A percentile compares a stretch with the other conserved stretches of the same genome.
Evolutionary conservation across 2,329 filamentous ascomycete species (phyloP).

Genomic region (Fusarium sp.): DNA sequence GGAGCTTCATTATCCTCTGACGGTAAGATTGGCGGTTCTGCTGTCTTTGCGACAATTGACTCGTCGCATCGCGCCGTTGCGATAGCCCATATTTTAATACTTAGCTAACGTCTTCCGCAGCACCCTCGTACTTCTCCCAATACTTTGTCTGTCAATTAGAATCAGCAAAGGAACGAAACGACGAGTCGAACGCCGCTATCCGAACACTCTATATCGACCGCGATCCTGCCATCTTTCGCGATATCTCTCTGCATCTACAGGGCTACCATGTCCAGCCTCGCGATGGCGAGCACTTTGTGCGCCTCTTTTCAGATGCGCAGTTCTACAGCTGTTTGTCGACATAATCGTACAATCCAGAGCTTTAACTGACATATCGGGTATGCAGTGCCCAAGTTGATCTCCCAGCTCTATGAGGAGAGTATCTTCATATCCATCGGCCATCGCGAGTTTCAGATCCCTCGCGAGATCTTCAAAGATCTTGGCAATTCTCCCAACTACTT

Average conservation of each 20-base stretch:
- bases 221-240: conserved; percentile 87
- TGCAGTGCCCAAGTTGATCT: conserved; percentile 85
- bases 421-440: conserved; percentile 94
- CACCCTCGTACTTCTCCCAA: conserved; percentile 94
- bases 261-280: conserved; percentile 87
- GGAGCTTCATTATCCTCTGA: conserved; percentile 80
- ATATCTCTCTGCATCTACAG: conserved; percentile 91
- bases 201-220: conserved; percentile 95
- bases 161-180: conserved; percentile 68
- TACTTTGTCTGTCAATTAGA: conserved; percentile 89
- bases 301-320: conserved; percentile 92
- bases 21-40: conserved; percentile 58
- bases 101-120: conserved; percentile 57
- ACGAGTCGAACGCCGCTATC: conserved; percentile 62
- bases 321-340: conserved; percentile 81
- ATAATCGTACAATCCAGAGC: neutral
- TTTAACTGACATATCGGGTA: neutral
- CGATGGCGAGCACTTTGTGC: conserved; percentile 89
- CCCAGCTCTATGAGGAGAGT: conserved; percentile 89
- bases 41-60: conserved; percentile 12
- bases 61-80: neutral
- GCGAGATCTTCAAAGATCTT: conserved; percentile 84
- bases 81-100: neutral
- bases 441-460: conserved; percentile 87
- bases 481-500: conserved; percentile 98